phyloP scores from a whole-genome alignment of 2,329 filamentous ascomycete species.

The Hypoxylon sp. region DNA sequence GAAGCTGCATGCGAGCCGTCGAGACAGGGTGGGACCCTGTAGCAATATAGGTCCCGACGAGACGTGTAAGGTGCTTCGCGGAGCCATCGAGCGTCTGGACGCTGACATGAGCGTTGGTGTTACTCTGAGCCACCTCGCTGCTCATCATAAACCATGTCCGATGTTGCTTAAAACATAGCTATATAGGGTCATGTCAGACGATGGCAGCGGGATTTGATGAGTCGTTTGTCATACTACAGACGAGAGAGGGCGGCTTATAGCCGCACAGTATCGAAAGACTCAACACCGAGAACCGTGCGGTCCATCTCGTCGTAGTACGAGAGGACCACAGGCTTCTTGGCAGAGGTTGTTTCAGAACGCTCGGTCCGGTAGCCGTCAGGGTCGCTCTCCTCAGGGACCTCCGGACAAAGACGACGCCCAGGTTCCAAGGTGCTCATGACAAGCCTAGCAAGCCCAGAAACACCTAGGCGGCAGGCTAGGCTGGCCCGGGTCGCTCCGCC shows the following conservation, averaged over 20 bases:
- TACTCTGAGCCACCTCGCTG: constrained; percentile 45
- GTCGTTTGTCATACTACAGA: neutral
- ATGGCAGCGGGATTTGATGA: neutral
- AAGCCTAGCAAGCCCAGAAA: constrained; percentile 11
- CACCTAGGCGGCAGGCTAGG: constrained; percentile 11
- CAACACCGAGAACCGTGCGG: neutral
- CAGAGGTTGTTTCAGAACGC: neutral
- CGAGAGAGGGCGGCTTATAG: neutral
- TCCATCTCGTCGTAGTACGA: neutral
- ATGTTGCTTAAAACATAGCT: neutral
- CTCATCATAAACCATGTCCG: constrained; percentile 1
- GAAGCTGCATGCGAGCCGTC: constrained; percentile 17
- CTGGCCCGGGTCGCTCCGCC: constrained; percentile 34
- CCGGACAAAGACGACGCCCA: neutral
- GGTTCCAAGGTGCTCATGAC: neutral
- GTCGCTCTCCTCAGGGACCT: neutral
- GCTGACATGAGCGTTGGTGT: constrained; percentile 35
- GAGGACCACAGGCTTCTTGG: neutral
- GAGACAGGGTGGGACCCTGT: constrained; percentile 21
- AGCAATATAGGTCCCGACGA: constrained; percentile 37
- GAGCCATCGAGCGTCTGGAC: constrained; percentile 18
- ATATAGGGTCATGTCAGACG: neutral
- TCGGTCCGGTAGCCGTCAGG: constrained; percentile 8
- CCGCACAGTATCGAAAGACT: neutral
- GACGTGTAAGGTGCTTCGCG: constrained; percentile 21